Conservation (phyloP, 2,329 filamentous ascomycete species). For the Colletotrichum sp. region DNA sequence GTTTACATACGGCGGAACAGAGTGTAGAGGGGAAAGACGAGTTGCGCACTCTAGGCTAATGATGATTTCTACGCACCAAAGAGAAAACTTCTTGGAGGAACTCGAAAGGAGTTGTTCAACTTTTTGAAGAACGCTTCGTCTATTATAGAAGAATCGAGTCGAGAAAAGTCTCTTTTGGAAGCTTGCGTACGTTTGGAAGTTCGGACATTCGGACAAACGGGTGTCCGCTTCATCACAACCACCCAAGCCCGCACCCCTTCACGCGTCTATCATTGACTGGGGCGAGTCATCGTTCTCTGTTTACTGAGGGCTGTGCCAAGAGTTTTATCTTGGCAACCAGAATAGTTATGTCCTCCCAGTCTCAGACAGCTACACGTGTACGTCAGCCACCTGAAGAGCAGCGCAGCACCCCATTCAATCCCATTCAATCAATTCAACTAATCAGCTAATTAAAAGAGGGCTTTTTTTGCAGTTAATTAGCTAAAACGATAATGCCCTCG, state of each 20-base stretch:
- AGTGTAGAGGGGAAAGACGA: neutral
- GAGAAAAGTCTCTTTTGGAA: neutral
- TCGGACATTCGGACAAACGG: neutral
- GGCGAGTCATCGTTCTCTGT: neutral
- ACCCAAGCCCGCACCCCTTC: neutral
- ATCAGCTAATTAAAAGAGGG: too few species aligned
- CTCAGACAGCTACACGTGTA: neutral
- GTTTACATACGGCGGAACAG: rapidly evolving
- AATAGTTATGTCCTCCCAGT: neutral
- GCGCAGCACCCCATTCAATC: too few species aligned
- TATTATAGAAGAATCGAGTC: neutral
- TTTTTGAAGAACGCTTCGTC: neutral
- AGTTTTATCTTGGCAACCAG: neutral
- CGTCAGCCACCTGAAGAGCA: neutral
- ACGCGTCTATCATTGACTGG: neutral
- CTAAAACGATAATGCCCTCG: too few species aligned
- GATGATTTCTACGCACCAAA: neutral
- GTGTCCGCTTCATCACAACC: neutral
- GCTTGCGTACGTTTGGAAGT: neutral
- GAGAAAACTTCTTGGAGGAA: neutral
- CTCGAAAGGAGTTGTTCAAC: neutral
- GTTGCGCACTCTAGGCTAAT: neutral
- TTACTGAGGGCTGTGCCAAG: neutral
- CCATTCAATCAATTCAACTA: too few species aligned
- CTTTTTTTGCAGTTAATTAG: too few species aligned